These are phyloP conservation scores for Talaromyces sp. DNA, from an alignment of 2,329 filamentous ascomycete genomes.

Conservation along the genomic window DNA sequence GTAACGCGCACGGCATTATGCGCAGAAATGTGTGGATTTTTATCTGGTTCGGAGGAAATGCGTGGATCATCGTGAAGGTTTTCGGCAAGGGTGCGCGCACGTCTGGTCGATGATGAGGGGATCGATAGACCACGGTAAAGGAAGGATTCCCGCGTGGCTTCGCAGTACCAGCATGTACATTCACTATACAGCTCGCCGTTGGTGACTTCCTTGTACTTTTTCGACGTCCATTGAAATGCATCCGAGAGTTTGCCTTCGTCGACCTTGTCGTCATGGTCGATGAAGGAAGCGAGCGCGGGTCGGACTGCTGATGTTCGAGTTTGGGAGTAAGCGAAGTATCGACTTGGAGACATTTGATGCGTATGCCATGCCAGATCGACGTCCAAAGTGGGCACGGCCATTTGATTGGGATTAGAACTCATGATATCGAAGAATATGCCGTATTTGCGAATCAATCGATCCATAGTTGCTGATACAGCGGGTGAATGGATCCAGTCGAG, in stretches of 20 bases:
- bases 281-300: constrained; percentile 47
- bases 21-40: constrained; percentile 64
- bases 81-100: constrained; percentile 49
- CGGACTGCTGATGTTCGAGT: constrained; percentile 26
- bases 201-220: constrained; percentile 61
- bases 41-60: constrained; percentile 48
- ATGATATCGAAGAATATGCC: constrained; percentile 42
- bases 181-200: constrained; percentile 63
- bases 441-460: constrained; percentile 55
- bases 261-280: constrained; percentile 82
- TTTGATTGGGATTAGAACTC: constrained; percentile 28
- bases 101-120: constrained; percentile 40
- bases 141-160: constrained; percentile 58
- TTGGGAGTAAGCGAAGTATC: constrained; percentile 58
- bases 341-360: constrained; percentile 62
- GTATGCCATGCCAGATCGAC: constrained; percentile 55
- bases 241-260: constrained; percentile 59
- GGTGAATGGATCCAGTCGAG: constrained; percentile 77
- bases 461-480: constrained; percentile 58
- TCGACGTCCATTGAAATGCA: constrained; percentile 68
- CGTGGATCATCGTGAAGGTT: constrained; percentile 35
- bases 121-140: constrained; percentile 41
- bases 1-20: constrained; percentile 59
- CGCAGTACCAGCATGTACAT: constrained; percentile 82
- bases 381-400: constrained; percentile 35